Percentiles rank a stretch among this genome's conserved stretches.
Evolutionary conservation across 2,329 filamentous ascomycete species (phyloP).

Genomic region (Bipolaris sorokiniana): DNA sequence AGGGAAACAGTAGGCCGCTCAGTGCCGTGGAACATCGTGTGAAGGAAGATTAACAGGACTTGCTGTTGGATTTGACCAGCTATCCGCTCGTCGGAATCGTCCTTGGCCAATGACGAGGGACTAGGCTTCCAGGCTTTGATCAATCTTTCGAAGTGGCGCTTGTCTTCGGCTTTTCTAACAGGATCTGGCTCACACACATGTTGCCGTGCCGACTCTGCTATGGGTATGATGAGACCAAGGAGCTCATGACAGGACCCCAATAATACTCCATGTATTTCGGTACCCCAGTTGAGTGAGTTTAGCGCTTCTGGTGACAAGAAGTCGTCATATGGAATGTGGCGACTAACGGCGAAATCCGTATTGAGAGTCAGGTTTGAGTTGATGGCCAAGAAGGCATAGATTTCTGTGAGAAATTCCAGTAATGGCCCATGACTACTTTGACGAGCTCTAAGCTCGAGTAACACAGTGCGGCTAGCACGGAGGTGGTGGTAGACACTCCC

Average conservation of each 20-base stretch:
- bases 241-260: constrained; percentile 5
- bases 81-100: background rate
- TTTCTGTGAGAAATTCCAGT: constrained; percentile 6
- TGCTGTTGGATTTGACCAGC: constrained; percentile 6
- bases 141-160: background rate
- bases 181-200: background rate
- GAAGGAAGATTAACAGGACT: constrained; percentile 3
- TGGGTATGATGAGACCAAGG: constrained; percentile 6
- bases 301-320: constrained; percentile 5
- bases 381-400: constrained; percentile 9
- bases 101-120: background rate
- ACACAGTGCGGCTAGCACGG: constrained; percentile 3
- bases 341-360: constrained; percentile 1
- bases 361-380: constrained; percentile 1
- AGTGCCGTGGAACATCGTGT: constrained; percentile 4
- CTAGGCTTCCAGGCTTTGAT: constrained; percentile 1
- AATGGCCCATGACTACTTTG: background rate
- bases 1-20: background rate
- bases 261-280: constrained; percentile 2
- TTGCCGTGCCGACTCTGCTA: constrained; percentile 3
- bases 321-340: constrained; percentile 1
- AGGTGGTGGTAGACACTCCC: constrained; percentile 7
- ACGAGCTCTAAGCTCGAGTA: constrained; percentile 1
- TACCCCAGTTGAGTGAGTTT: background rate
- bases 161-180: background rate